Evolutionary conservation across 2,329 filamentous ascomycete genomes (phyloP).

Genomic region (Clathrospora elynae): DNA sequence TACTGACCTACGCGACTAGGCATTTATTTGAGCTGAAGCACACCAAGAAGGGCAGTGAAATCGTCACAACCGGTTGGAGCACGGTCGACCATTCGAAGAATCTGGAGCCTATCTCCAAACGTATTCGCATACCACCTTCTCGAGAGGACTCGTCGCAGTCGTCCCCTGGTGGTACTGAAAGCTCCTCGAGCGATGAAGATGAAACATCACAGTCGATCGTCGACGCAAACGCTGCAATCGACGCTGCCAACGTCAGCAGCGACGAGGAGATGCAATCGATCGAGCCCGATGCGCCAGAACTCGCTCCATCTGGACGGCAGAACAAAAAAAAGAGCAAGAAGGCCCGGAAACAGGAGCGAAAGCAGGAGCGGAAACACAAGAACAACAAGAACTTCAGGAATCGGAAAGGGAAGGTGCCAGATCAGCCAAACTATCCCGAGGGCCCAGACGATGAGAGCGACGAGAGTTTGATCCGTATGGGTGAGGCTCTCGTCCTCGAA

Average conservation of each 20-base stretch:
- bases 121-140: conserved; percentile 46
- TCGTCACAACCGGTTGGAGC: conserved; percentile 73
- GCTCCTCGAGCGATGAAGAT: conserved; percentile 46
- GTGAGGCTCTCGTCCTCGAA: conserved; percentile 85
- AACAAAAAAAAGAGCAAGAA: conserved; percentile 45
- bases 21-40: conserved; percentile 76
- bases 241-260: conserved; percentile 42
- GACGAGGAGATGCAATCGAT: conserved; percentile 45
- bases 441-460: conserved; percentile 52
- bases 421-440: conserved; percentile 36
- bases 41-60: conserved; percentile 58
- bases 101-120: conserved; percentile 61
- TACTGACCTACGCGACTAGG: conserved; percentile 12
- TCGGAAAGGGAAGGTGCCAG: conserved; percentile 38
- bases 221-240: conserved; percentile 35
- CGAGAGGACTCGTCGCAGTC: conserved; percentile 45
- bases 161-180: conserved; percentile 29
- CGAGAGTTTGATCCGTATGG: conserved; percentile 73
- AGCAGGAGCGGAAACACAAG: conserved; percentile 35
- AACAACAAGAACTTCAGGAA: conserved; percentile 44
- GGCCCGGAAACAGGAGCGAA: conserved; percentile 36
- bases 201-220: conserved; percentile 29
- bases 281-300: conserved; percentile 27
- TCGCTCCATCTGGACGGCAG: conserved; percentile 35
- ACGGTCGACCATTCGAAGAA: conserved; percentile 63